Base-by-base conservation (phyloP, 2,329 filamentous ascomycete genomes). In the Arthrinium puccinioides region DNA sequence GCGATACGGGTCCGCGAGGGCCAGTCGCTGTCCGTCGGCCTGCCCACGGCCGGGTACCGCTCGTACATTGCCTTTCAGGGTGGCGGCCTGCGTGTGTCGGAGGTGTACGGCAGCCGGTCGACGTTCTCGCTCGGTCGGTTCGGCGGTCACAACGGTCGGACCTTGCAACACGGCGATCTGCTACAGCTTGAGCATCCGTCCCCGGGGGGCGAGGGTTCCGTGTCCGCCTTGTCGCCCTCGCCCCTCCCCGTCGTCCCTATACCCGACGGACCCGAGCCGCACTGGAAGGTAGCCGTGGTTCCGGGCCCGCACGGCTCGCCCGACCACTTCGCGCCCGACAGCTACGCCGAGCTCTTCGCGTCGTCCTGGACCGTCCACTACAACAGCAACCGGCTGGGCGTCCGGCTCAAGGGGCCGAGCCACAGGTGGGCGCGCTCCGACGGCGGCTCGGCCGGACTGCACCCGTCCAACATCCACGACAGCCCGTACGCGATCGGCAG, bases 381-480 rank as follows among this genome's bases (percentile, higher is more conserved):
- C 46, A 66, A 67, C 38, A 63, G 58, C 32, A 65, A 62, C 25
- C 54, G 64, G 2, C 49, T 59, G 3, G 64, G 63, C 1, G 53
- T 67, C 5, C 55, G 63, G 2, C 54, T 67, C 3, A 52, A 50
- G 0, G 64, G 63, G 0, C 60, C 62, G 1, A 49, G 47, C 14
- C 60, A 57, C 1, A 41, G 60, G 29, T 67, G 63, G 63, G 54
- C 60, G 3, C 53, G 62, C 10, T 35, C 44, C 5, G 55, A 54
- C 2, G 63, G 63, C 3, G 62, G 60, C 2, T 54, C 58, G 23
- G 63, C 56, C 3, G 61, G 61, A 0, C 46, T 45, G 4, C 63
- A 67, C 32, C 63, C 63, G 0, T 64, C 59, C n/a, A 67, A 67
- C 20, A 57, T 65, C 15, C 54, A 61, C 20, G 62, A 64, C 18